phyloP scores from a whole-genome alignment of 768 basidiomycete genomes.

The Auricularia heimuer region DNA sequence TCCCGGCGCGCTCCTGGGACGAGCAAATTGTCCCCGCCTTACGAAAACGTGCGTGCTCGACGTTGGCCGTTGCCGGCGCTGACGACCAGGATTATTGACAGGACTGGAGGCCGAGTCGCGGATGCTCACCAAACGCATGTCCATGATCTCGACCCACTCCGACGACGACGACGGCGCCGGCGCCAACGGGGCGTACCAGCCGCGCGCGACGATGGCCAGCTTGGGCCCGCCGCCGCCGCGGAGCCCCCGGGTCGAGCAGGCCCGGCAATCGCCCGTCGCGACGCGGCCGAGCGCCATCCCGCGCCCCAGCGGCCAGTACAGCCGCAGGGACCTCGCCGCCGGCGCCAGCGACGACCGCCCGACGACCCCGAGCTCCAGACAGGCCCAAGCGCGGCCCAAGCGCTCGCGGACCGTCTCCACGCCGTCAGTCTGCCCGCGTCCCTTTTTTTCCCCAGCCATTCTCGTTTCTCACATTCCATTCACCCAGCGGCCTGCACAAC shows the following conservation, averaged over 20 bases:
- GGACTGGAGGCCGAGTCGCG: conserved; percentile 76
- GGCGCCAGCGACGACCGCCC: conserved; percentile 12
- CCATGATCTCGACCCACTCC: conserved; percentile 58
- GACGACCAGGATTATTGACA: conserved; percentile 20
- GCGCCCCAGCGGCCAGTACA: conserved; percentile 32
- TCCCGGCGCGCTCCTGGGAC: conserved; percentile 51
- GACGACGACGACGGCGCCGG: conserved; percentile 30
- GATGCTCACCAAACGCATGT: conserved; percentile 66
- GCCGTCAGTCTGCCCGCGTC: not conserved
- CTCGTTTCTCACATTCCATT: not conserved
- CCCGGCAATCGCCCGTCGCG: conserved; percentile 14
- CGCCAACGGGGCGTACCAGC: conserved; percentile 11
- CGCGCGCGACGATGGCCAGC: conserved; percentile 5
- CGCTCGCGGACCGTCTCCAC: conserved; percentile 38
- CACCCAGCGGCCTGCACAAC: not conserved
- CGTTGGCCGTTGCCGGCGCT: conserved; percentile 6
- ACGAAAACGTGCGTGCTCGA: conserved; percentile 50
- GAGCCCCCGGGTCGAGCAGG: conserved; percentile 4
- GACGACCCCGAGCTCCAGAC: conserved; percentile 14
- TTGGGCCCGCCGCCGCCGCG: conserved; percentile 4
- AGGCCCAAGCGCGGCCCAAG: conserved; percentile 7
- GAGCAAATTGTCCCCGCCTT: conserved; percentile 74
- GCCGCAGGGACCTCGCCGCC: conserved; percentile 20
- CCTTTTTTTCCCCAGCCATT: not conserved
- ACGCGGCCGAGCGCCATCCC: conserved; percentile 38